A percentile compares a stretch with the other conserved stretches of the same genome.
Conservation (phyloP, 2,329 filamentous ascomycete species). For the Helminthosporium solani region DNA sequence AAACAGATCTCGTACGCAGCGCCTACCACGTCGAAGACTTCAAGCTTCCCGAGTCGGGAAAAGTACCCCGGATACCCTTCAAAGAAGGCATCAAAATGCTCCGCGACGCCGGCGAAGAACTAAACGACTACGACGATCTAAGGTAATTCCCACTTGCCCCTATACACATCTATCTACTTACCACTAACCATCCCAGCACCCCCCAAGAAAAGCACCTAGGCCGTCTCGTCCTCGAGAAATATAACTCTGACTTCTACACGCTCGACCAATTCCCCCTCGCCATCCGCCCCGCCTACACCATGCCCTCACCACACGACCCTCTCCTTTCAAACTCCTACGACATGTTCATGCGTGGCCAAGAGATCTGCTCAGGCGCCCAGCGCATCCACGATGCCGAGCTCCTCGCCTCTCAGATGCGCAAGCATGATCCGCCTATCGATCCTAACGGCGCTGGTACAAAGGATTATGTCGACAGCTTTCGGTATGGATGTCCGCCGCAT, state of each 20-base stretch:
- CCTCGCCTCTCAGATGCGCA: constrained; percentile 58
- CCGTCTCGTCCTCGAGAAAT: constrained; percentile 81
- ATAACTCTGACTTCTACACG: constrained; percentile 92
- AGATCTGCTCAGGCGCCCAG: constrained; percentile 61
- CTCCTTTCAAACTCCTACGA: constrained; percentile 64
- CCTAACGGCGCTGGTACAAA: constrained; percentile 60
- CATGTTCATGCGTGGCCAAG: constrained; percentile 71
- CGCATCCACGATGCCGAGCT: constrained; percentile 64
- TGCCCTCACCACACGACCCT: constrained; percentile 57
- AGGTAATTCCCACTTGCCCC: constrained; percentile 35
- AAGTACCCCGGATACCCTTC: constrained; percentile 75
- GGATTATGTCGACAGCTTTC: constrained; percentile 65
- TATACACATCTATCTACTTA: background rate
- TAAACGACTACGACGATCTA: constrained; percentile 77
- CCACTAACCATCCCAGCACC: constrained; percentile 49
- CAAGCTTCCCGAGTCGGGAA: constrained; percentile 70
- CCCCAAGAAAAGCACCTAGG: constrained; percentile 88
- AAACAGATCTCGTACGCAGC: constrained; percentile 69
- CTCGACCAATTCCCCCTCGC: constrained; percentile 93
- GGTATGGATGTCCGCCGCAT: constrained; percentile 64
- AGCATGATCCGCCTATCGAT: constrained; percentile 58
- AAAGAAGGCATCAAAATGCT: constrained; percentile 76
- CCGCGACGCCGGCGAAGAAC: constrained; percentile 73
- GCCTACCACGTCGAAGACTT: constrained; percentile 78
- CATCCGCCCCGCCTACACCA: constrained; percentile 90